Evolutionary conservation across 148 eudicot genomes (phyloP).

Genomic region (Vaccinium vitisidaea): DNA sequence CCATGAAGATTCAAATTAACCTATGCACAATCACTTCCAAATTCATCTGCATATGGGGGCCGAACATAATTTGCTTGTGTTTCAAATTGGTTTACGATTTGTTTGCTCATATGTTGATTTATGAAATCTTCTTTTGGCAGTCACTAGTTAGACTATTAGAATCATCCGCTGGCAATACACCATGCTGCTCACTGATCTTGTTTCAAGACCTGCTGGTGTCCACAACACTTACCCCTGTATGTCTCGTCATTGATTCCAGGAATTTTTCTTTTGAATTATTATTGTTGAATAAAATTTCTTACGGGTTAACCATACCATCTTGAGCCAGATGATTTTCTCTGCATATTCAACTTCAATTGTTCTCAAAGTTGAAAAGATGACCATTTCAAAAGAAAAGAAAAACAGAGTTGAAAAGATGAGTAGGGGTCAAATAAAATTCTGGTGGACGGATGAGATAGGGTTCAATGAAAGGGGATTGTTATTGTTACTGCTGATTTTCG

Average conservation of each 20-base stretch:
- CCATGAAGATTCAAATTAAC: background rate
- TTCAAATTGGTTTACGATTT: background rate
- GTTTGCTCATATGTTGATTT: constrained; percentile 10
- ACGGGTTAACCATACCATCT: background rate
- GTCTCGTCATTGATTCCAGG: constrained; percentile 28
- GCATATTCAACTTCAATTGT: background rate
- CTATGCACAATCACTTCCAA: background rate
- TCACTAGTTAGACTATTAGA: constrained; percentile 71
- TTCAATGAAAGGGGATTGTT: background rate
- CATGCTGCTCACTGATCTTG: constrained; percentile 76
- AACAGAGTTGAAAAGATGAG: background rate
- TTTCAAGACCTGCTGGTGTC: constrained; percentile 94
- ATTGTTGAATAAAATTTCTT: background rate
- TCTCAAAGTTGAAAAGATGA: constrained; percentile 5
- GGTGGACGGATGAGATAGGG: background rate
- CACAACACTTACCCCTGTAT: constrained; percentile 79
- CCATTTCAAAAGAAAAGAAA: background rate
- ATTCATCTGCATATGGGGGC: background rate
- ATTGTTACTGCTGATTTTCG: background rate
- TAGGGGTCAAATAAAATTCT: background rate
- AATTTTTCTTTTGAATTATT: background rate
- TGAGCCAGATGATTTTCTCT: background rate
- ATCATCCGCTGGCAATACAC: constrained; percentile 58
- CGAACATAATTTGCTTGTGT: background rate
- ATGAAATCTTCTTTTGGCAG: constrained; percentile 43